These are phyloP conservation scores for Polyplosphaeria fusca DNA, from an alignment of 495 filamentous ascomycete species.

Conservation along the genomic window DNA sequence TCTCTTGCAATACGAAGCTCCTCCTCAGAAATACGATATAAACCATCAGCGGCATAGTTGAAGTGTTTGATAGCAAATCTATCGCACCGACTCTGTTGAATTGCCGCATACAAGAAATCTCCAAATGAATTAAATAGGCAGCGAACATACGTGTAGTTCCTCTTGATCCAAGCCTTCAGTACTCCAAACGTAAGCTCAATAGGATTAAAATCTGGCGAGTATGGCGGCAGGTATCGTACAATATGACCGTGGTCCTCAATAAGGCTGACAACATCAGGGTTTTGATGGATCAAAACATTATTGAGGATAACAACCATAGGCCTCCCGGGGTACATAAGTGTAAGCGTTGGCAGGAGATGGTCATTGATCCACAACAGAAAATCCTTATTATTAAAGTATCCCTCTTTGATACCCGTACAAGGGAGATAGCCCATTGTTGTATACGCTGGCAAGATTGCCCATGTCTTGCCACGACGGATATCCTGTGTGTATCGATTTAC, in stretches of 20 bases:
- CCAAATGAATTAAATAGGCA: not conserved
- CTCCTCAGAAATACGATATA: too few relatives aligned
- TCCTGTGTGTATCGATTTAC: not conserved
- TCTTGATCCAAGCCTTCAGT: constrained; percentile 7
- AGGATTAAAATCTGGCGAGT: constrained; percentile 38
- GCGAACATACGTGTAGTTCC: not conserved
- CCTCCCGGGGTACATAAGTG: not conserved
- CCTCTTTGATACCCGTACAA: constrained; percentile 4
- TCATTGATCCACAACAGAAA: constrained; percentile 3
- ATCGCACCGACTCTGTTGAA: not conserved
- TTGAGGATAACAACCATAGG: constrained; percentile 2
- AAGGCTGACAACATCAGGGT: not conserved
- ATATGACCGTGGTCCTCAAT: constrained; percentile 36
- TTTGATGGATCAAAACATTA: constrained; percentile 10
- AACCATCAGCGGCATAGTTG: too few relatives aligned
- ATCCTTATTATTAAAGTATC: too few relatives aligned
- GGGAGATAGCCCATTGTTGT: constrained; percentile 2
- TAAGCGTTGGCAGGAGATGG: not conserved
- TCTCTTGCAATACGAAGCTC: too few relatives aligned
- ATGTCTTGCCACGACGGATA: not conserved
- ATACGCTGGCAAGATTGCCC: constrained; percentile 5
- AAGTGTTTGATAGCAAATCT: not conserved
- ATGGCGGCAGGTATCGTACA: constrained; percentile 40
- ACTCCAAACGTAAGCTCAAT: constrained; percentile 33
- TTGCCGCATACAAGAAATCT: not conserved